Conservation (phyloP, 192 early-diverging fungal genomes). For the Podila minutissima region DNA sequence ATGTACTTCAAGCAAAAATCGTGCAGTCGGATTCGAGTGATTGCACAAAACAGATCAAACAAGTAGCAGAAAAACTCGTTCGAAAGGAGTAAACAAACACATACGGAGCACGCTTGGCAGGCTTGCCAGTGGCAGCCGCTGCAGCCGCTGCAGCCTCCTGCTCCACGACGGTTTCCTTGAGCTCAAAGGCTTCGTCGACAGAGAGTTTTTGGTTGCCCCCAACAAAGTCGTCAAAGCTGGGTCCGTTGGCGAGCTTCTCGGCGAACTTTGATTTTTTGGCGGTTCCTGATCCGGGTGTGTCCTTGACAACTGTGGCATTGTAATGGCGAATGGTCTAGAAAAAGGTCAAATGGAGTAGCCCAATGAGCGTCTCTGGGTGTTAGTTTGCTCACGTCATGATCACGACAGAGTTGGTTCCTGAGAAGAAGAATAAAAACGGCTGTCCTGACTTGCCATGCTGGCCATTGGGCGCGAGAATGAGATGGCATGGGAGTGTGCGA, state of each 20-base stretch:
- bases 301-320: constrained; percentile 46
- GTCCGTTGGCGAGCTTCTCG: constrained; percentile 57
- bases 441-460: constrained; percentile 23
- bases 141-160: constrained; percentile 48
- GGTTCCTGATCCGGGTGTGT: constrained; percentile 4
- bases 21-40: background rate
- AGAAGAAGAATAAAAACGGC: background rate
- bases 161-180: constrained; percentile 59
- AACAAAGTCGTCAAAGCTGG: constrained; percentile 68
- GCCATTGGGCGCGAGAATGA: constrained; percentile 10
- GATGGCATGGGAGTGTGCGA: background rate
- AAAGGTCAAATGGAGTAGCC: background rate
- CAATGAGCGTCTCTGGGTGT: background rate
- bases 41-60: background rate
- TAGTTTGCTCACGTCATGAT: background rate
- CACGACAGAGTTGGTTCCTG: background rate
- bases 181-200: constrained; percentile 67
- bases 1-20: background rate
- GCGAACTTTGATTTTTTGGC: constrained; percentile 54
- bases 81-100: background rate
- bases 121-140: constrained; percentile 20
- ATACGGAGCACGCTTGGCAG: constrained; percentile 41
- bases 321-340: constrained; percentile 31
- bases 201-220: constrained; percentile 59
- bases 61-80: background rate